A percentile compares a stretch with the other conserved stretches of the same genome.
These are phyloP conservation scores for Rhododendron mucronatum DNA, from an alignment of 148 eudicot species.

Conservation along the genomic window DNA sequence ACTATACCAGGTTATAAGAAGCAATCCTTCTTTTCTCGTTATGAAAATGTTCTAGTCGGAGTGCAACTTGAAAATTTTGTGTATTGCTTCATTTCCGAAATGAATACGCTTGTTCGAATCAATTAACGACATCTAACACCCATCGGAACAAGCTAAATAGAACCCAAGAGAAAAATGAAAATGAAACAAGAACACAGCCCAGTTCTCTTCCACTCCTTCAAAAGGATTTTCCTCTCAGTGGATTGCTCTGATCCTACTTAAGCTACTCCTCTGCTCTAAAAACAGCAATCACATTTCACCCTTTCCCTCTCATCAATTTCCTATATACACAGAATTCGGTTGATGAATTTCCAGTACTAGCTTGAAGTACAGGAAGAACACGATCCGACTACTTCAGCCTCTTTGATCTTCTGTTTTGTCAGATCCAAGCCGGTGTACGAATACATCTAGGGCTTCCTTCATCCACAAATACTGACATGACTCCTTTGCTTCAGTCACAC, in stretches of 20 bases:
- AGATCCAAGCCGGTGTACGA: conserved; percentile 21
- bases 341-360: not conserved
- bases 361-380: not conserved
- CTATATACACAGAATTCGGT: not conserved
- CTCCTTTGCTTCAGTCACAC: conserved; percentile 32
- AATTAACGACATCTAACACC: not conserved
- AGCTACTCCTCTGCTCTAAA: not conserved
- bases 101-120: not conserved
- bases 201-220: not conserved
- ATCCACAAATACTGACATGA: conserved; percentile 46
- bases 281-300: not conserved
- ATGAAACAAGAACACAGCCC: not conserved
- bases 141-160: not conserved
- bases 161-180: not conserved
- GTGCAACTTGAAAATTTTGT: not conserved
- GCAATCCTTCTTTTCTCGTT: not conserved
- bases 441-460: conserved; percentile 46
- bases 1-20: not conserved
- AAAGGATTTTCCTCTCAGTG: not conserved
- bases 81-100: not conserved
- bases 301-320: not conserved
- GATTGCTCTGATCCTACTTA: not conserved
- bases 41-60: not conserved
- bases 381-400: not conserved
- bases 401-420: not conserved